phyloP scores from a whole-genome alignment of 768 basidiomycete genomes.

The Leccinum aurantiacum region DNA sequence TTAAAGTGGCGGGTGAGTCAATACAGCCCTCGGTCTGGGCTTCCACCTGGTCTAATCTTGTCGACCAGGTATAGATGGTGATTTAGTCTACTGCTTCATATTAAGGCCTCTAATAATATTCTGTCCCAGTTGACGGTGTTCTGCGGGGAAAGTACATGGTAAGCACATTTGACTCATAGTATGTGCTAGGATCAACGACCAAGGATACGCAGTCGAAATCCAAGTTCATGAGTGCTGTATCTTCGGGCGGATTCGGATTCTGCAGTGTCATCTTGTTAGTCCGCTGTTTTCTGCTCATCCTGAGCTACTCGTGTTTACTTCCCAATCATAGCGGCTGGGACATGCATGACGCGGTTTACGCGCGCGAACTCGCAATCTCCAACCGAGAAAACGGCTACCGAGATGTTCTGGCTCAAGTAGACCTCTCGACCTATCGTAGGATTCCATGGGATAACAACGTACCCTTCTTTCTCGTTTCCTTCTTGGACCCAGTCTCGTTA shows the following conservation, averaged over 20 bases:
- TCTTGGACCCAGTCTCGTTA: constrained; percentile 83
- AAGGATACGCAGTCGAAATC: constrained; percentile 67
- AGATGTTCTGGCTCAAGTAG: constrained; percentile 84
- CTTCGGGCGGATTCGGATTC: constrained; percentile 86
- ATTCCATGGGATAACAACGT: constrained; percentile 91
- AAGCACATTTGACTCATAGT: constrained; percentile 12
- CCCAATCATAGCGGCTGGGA: constrained; percentile 79
- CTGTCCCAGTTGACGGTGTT: constrained; percentile 78
- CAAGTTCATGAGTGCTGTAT: constrained; percentile 83
- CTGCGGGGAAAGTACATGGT: constrained; percentile 95
- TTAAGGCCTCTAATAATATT: constrained; percentile 5
- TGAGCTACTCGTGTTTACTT: constrained; percentile 2
- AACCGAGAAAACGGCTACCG: constrained; percentile 91
- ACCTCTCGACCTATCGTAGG: constrained; percentile 82
- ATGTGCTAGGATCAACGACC: constrained; percentile 5
- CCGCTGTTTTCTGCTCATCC: not conserved
- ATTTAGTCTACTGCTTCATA: constrained; percentile 15
- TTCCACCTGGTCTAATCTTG: constrained; percentile 1
- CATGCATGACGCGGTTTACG: constrained; percentile 85
- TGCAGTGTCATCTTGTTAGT: constrained; percentile 90
- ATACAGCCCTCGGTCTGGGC: constrained; percentile 1
- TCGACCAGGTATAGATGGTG: constrained; percentile 65
- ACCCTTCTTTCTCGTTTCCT: constrained; percentile 91
- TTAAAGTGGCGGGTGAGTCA: constrained; percentile 86
- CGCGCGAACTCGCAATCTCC: constrained; percentile 83